phyloP scores from a whole-genome alignment of 441 rosid genomes.

The Pelargonium fulgidum region DNA sequence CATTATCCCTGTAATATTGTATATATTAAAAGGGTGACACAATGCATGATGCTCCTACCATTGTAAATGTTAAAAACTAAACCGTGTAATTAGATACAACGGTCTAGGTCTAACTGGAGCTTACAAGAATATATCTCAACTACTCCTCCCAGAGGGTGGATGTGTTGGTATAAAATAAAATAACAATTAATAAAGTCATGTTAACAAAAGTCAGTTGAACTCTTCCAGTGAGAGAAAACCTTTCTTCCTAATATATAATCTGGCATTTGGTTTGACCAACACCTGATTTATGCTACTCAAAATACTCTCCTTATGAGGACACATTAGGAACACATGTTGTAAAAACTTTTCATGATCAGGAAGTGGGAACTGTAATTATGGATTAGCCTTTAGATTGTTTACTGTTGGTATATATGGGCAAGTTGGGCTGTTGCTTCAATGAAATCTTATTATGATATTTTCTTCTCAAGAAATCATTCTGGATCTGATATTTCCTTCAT shows the following conservation, averaged over 20 bases:
- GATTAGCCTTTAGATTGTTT: slow-evolving; percentile 1
- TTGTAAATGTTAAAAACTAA: not conserved
- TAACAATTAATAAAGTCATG: not conserved
- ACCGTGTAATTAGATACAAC: not conserved
- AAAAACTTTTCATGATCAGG: not conserved
- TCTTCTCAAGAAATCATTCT: slow-evolving; percentile 3
- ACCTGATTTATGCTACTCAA: not conserved
- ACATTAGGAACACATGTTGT: not conserved
- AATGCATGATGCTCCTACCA: not conserved
- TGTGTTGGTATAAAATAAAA: no score
- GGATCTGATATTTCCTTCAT: not conserved
- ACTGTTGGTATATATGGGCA: not conserved
- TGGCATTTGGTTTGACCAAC: not conserved
- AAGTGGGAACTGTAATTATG: not conserved
- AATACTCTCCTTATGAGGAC: no score
- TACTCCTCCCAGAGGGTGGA: no score
- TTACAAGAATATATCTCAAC: not conserved
- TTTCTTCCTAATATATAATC: not conserved
- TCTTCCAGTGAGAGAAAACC: not conserved
- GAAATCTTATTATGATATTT: not conserved
- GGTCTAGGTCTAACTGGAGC: not conserved
- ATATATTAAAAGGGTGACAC: not conserved
- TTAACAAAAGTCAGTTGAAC: not conserved
- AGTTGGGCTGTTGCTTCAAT: not conserved
- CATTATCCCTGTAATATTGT: not conserved